These are phyloP conservation scores for Mucor racemosus DNA, from an alignment of 371 early-diverging fungal species.

Conservation along the genomic window DNA sequence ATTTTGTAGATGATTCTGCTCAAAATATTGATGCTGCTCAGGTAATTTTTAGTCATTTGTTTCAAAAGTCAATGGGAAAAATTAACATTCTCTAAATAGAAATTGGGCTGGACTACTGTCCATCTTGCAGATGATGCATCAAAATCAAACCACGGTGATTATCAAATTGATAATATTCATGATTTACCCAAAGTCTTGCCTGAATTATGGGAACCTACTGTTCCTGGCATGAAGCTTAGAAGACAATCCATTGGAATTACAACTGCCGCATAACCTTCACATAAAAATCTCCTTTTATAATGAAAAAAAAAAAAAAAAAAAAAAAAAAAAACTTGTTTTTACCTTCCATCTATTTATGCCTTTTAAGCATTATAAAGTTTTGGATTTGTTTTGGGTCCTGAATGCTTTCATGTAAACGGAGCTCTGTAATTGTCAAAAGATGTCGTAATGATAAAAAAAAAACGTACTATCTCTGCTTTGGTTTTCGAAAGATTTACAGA, in stretches of 20 bases:
- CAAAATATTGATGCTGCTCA: conserved; percentile 70
- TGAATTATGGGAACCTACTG: conserved; percentile 49
- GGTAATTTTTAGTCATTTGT: conserved; percentile 24
- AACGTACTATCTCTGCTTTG: no score
- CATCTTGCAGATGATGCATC: conserved; percentile 62
- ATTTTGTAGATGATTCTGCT: conserved; percentile 79
- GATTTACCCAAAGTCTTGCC: conserved; percentile 68
- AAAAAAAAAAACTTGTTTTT: no score
- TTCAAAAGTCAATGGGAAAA: not conserved
- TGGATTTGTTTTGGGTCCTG: no score
- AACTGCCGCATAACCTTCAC: conserved; percentile 11
- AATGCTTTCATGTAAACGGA: no score
- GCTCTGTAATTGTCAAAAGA: no score
- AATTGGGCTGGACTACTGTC: conserved; percentile 76
- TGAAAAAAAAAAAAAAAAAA: no score
- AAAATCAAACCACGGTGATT: conserved; percentile 55
- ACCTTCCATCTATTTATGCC: no score
- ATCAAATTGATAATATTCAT: conserved; percentile 63
- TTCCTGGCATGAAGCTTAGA: conserved; percentile 10
- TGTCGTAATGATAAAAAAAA: no score
- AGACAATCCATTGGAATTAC: conserved; percentile 17
- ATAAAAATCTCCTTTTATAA: not conserved
- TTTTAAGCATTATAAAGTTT: no score
- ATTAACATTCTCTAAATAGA: conserved; percentile 18
- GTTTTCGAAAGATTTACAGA: no score